A percentile compares a stretch with the other conserved stretches of the same genome.
Conservation (phyloP, 2,329 filamentous ascomycete genomes). For the Laburnicola sp. region DNA sequence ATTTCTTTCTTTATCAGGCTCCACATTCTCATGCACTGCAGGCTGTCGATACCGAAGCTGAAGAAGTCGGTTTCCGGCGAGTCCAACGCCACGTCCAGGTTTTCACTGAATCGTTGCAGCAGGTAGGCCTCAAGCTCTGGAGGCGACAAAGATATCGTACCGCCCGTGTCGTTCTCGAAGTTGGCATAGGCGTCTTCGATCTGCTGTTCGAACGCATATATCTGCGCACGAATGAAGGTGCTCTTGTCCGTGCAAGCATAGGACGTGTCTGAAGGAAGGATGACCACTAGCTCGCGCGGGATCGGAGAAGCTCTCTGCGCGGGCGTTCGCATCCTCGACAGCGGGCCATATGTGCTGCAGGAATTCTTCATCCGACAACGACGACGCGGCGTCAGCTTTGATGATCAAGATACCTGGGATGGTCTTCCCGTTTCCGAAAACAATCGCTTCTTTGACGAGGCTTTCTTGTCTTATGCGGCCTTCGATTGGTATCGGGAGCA, state of each 20-base stretch:
- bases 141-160: slow-evolving; percentile 29
- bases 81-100: slow-evolving; percentile 24
- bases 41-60: slow-evolving; percentile 59
- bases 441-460: slow-evolving; percentile 59
- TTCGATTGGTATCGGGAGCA: slow-evolving; percentile 56
- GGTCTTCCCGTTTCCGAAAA: slow-evolving; percentile 59
- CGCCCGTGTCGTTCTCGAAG: slow-evolving; percentile 25
- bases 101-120: slow-evolving; percentile 21
- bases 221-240: slow-evolving; percentile 57
- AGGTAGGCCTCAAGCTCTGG: slow-evolving; percentile 40
- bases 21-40: slow-evolving; percentile 62
- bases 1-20: slow-evolving; percentile 56
- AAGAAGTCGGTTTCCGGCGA: slow-evolving; percentile 60
- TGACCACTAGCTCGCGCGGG: slow-evolving; percentile 56
- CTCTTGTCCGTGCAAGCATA: slow-evolving; percentile 62
- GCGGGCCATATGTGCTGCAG: slow-evolving; percentile 55
- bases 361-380: slow-evolving; percentile 51
- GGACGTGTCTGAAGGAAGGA: slow-evolving; percentile 50
- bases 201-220: slow-evolving; percentile 54
- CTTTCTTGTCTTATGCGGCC: slow-evolving; percentile 57
- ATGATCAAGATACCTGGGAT: slow-evolving; percentile 60
- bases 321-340: slow-evolving; percentile 56
- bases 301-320: slow-evolving; percentile 58
- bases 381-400: slow-evolving; percentile 50
- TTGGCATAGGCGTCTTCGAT: slow-evolving; percentile 53